These are phyloP conservation scores for Kwoniella shivajii DNA, from an alignment of 1,284 basidiomycete genomes.

Conservation along the genomic window DNA sequence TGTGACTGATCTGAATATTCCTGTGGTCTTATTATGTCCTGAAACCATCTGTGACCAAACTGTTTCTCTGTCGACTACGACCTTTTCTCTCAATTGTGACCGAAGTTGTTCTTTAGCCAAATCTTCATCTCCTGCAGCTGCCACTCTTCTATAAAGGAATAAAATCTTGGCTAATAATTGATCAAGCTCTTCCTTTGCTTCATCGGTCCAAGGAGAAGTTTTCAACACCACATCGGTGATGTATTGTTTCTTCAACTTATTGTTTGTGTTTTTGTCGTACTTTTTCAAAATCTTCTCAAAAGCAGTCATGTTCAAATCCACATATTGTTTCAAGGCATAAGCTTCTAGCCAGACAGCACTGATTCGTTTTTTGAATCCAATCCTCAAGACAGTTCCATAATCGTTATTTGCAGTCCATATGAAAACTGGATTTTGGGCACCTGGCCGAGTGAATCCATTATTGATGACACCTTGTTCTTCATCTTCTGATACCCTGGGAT, in stretches of 20 bases:
- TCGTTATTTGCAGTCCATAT: slow-evolving; percentile 81
- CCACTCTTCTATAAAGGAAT: slow-evolving; percentile 82
- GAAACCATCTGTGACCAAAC: slow-evolving; percentile 97
- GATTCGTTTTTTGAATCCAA: slow-evolving; percentile 89
- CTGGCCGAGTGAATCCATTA: neutral
- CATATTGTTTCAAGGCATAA: slow-evolving; percentile 86
- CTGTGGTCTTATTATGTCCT: slow-evolving; percentile 57
- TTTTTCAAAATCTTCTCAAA: slow-evolving; percentile 98
- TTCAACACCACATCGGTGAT: slow-evolving; percentile 73
- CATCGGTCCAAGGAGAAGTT: slow-evolving; percentile 67
- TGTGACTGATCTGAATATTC: slow-evolving; percentile 70
- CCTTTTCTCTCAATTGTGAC: slow-evolving; percentile 84
- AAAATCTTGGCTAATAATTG: slow-evolving; percentile 66
- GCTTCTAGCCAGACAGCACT: slow-evolving; percentile 81
- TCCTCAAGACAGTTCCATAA: slow-evolving; percentile 83
- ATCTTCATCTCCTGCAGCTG: slow-evolving; percentile 72
- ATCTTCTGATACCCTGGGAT: slow-evolving; percentile 11
- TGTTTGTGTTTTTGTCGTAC: slow-evolving; percentile 95
- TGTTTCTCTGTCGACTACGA: slow-evolving; percentile 57
- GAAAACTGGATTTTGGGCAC: slow-evolving; percentile 31
- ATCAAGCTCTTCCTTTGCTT: slow-evolving; percentile 67
- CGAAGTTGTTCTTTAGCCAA: slow-evolving; percentile 80
- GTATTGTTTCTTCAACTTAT: slow-evolving; percentile 80
- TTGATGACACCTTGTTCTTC: slow-evolving; percentile 8
- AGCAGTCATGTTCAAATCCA: slow-evolving; percentile 90